Evolutionary conservation across 257 asterid species (phyloP).

Genomic region (Fraxinus pennsylvanica): DNA sequence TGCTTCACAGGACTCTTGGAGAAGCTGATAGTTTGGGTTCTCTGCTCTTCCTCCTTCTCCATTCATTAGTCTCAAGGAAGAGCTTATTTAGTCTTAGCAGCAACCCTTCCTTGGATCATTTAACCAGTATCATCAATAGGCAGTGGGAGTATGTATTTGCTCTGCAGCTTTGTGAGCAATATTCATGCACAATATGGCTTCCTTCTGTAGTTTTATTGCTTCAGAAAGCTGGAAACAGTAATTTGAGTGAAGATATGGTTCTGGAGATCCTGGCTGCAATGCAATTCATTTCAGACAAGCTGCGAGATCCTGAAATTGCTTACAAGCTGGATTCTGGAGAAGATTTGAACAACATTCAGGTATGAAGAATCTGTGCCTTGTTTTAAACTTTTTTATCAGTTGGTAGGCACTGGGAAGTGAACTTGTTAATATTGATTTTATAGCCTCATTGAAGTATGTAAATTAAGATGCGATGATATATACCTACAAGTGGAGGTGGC

Average conservation of each 20-base stretch:
- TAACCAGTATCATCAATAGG: slow-evolving; percentile 37
- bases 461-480: not conserved
- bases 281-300: slow-evolving; percentile 66
- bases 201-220: slow-evolving; percentile 68
- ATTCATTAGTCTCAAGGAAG: slow-evolving; percentile 55
- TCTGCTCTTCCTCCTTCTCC: slow-evolving; percentile 71
- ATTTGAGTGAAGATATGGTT: slow-evolving; percentile 44
- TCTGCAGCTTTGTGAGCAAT: slow-evolving; percentile 63
- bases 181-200: slow-evolving; percentile 78
- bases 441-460: not conserved
- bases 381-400: slow-evolving; percentile 10
- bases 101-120: slow-evolving; percentile 42
- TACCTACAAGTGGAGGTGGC: not conserved
- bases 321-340: slow-evolving; percentile 70
- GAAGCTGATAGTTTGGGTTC: slow-evolving; percentile 76
- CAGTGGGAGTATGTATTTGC: slow-evolving; percentile 88
- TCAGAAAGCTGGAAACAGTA: slow-evolving; percentile 48
- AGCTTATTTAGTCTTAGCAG: slow-evolving; percentile 36
- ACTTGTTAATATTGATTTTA: not conserved
- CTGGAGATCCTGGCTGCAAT: slow-evolving; percentile 56
- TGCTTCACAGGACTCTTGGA: slow-evolving; percentile 71
- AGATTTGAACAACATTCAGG: slow-evolving; percentile 65
- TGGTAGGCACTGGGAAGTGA: not conserved
- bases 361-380: slow-evolving; percentile 22
- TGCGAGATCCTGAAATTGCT: slow-evolving; percentile 77